These are phyloP conservation scores for Alternaria panax DNA, from an alignment of 2,329 filamentous ascomycete genomes.

Conservation along the genomic window DNA sequence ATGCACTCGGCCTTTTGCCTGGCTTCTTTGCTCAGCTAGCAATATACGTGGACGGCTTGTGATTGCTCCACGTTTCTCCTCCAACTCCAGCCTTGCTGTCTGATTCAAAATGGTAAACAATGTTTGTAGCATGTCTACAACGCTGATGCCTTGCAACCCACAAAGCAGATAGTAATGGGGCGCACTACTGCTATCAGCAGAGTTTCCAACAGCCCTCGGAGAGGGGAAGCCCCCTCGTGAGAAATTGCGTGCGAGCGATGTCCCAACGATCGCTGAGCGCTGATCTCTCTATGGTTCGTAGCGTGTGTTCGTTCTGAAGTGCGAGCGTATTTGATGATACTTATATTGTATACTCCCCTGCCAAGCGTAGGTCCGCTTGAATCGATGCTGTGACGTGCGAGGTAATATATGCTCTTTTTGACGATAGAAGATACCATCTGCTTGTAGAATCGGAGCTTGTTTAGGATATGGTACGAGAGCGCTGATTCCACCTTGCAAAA, in stretches of 20 bases:
- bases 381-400: neutral
- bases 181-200: too few species aligned
- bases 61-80: neutral
- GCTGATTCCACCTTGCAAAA: neutral
- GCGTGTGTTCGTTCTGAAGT: neutral
- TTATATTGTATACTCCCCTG: neutral
- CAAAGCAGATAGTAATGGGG: neutral
- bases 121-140: too few species aligned
- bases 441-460: neutral
- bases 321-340: neutral
- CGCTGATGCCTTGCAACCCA: neutral
- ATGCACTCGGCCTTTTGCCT: rapidly evolving
- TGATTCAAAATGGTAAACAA: too few species aligned
- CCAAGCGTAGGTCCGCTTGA: neutral
- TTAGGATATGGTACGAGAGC: neutral
- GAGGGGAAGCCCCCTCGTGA: neutral
- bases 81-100: neutral
- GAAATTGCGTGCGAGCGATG: neutral
- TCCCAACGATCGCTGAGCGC: neutral
- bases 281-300: neutral
- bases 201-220: neutral
- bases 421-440: neutral
- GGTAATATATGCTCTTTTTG: neutral
- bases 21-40: neutral
- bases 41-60: neutral